These are phyloP conservation scores for Dianthus caryophyllus DNA, from an alignment of 148 eudicot species.

Conservation along the genomic window DNA sequence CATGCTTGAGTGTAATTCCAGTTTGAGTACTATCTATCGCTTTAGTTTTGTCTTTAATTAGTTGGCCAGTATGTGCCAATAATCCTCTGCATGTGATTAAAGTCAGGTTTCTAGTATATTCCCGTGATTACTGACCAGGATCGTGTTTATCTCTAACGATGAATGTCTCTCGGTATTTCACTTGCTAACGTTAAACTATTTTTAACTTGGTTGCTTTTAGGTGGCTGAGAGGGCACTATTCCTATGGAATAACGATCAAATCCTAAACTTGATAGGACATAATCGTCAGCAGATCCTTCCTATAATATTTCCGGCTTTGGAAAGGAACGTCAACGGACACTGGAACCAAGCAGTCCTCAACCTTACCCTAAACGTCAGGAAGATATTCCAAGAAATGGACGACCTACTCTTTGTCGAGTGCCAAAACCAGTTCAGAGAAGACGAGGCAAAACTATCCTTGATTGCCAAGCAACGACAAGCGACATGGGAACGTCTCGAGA, in stretches of 20 bases:
- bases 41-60: not conserved
- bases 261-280: conserved; percentile 67
- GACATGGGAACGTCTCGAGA: conserved; percentile 70
- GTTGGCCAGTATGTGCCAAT: too few relatives aligned
- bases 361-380: conserved; percentile 62
- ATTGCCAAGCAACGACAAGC: conserved; percentile 51
- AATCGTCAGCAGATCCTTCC: conserved; percentile 75
- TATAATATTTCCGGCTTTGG: conserved; percentile 67
- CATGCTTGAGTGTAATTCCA: not conserved
- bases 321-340: conserved; percentile 63
- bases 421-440: conserved; percentile 51
- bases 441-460: conserved; percentile 37
- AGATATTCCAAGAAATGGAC: conserved; percentile 78
- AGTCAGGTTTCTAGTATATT: not conserved
- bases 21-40: not conserved
- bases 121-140: not conserved
- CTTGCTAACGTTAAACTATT: not conserved
- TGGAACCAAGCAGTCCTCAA: conserved; percentile 93
- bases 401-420: conserved; percentile 53
- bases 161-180: not conserved
- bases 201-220: conserved; percentile 33
- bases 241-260: conserved; percentile 90
- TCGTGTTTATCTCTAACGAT: not conserved
- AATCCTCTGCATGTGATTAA: too few relatives aligned
- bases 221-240: conserved; percentile 94